Evolutionary conservation across 1,139 yeast genomes (phyloP), one percentile per base, ranked within the genome.

Genomic region (Taphrina communis): DNA sequence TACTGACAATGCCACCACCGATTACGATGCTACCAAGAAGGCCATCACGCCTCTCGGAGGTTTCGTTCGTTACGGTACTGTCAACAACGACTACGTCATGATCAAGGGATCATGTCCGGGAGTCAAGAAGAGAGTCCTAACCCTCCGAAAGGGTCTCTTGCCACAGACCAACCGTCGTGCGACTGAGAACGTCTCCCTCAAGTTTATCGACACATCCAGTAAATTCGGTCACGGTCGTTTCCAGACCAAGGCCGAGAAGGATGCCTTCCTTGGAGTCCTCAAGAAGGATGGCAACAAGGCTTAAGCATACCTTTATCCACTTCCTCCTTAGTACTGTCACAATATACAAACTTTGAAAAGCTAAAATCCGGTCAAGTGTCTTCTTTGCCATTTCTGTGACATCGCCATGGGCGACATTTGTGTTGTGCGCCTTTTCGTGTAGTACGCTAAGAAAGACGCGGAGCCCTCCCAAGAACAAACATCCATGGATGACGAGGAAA

Each of bases 221-320:
- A 93, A 93, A 86, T 94, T 94, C 91, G 99, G 99, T 90, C 95
- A 94, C 92, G 99, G 99, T 88, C 94, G 99, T 88, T 95, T 95
- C 99, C 99, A 95, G 87, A 94, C 99, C 81, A 97, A 97, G 80
- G 99, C 97, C 84, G 99, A 95, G 88, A 95, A 95, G 93, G 93
- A 88, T 82, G 96, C 99, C 81, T 95, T 95, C 94, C 81, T 93
- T 87, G 99, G 99, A 88, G 93, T 99, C 80, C 89, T 94, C 83
- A 95, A 95, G 96, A 93, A 91, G 89, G 99, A 94, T 77, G 60
- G 57, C 17, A 36, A 51, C 58, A 53, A 53, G 42, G 53, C 53
- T 50, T 50, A 50, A 50, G 14, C 19, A 50, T 50, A 50, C 31
- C 21, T 50, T 44, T 6, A 42, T 42, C 48, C 48, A 25, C 31